Percentiles rank a stretch among this genome's conserved stretches.
These are phyloP conservation scores for Sporothrix protearum DNA, from an alignment of 2,329 filamentous ascomycete genomes.

Conservation along the genomic window DNA sequence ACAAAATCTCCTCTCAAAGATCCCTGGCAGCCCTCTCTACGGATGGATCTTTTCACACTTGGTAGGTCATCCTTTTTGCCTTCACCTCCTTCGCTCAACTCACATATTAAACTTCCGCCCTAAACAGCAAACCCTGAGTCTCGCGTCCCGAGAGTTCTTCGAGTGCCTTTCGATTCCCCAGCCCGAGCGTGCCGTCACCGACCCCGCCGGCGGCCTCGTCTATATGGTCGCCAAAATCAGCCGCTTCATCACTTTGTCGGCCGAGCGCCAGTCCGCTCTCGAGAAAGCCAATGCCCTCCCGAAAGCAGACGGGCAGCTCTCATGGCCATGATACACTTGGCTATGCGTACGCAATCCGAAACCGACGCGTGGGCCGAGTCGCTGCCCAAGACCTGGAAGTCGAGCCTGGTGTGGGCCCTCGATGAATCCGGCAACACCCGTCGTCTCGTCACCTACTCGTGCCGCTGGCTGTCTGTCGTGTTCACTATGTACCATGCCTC, in stretches of 20 bases:
- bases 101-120: not conserved
- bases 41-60: slow-evolving; percentile 3
- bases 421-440: not conserved
- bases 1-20: not conserved
- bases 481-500: not conserved
- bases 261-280: not conserved
- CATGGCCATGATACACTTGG: not conserved
- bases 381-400: not conserved
- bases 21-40: slow-evolving; percentile 5
- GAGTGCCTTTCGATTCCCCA: not conserved
- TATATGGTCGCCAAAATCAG: slow-evolving; percentile 5
- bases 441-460: not conserved
- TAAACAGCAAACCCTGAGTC: not conserved
- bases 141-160: not conserved
- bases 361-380: not conserved
- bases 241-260: not conserved
- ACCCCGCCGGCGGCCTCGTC: not conserved
- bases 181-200: not conserved
- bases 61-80: not conserved
- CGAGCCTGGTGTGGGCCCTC: not conserved
- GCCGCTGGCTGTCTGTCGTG: not conserved
- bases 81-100: no score
- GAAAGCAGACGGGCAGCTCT: not conserved
- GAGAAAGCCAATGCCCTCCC: not conserved
- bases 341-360: not conserved